phyloP scores from a whole-genome alignment of 2,329 filamentous ascomycete species.

The Nemania diffusa region DNA sequence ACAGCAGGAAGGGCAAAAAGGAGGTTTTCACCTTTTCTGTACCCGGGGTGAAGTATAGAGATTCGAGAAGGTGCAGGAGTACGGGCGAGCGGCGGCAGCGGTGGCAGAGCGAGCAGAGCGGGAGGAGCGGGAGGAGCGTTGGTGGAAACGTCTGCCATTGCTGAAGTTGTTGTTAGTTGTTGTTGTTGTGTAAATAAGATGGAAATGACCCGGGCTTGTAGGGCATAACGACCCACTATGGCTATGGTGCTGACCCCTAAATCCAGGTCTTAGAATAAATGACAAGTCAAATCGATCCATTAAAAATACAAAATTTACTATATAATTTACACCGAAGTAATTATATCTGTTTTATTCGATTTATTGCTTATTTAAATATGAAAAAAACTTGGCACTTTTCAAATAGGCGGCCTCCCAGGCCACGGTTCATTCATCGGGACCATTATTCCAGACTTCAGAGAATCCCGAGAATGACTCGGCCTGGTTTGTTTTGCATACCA shows the following conservation, averaged over 20 bases:
- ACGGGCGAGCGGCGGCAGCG: background rate
- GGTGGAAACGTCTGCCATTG: slow-evolving; percentile 2
- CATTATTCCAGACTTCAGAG: background rate
- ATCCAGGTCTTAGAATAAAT: too few relatives aligned
- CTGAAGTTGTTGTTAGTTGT: background rate
- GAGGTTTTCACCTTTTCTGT: slow-evolving; percentile 2
- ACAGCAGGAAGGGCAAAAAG: slow-evolving; percentile 7
- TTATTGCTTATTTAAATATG: too few relatives aligned
- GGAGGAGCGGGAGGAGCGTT: background rate
- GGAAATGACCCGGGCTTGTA: too few relatives aligned
- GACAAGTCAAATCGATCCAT: too few relatives aligned
- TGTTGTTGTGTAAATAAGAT: background rate
- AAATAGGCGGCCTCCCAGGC: background rate
- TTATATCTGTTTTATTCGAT: too few relatives aligned
- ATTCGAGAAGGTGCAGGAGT: background rate
- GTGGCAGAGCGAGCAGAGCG: background rate
- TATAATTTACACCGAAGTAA: too few relatives aligned
- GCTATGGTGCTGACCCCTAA: too few relatives aligned
- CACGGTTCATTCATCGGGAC: background rate
- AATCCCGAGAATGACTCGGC: background rate
- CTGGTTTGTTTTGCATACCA: background rate
- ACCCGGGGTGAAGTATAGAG: slow-evolving; percentile 12
- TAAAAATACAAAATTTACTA: too few relatives aligned
- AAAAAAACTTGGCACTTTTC: too few relatives aligned
- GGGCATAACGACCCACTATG: too few relatives aligned